A percentile compares a stretch with the other conserved stretches of the same genome.
These are phyloP conservation scores for Pyrus betulifolia DNA, from an alignment of 306 rosid genomes.

Conservation along the genomic window DNA sequence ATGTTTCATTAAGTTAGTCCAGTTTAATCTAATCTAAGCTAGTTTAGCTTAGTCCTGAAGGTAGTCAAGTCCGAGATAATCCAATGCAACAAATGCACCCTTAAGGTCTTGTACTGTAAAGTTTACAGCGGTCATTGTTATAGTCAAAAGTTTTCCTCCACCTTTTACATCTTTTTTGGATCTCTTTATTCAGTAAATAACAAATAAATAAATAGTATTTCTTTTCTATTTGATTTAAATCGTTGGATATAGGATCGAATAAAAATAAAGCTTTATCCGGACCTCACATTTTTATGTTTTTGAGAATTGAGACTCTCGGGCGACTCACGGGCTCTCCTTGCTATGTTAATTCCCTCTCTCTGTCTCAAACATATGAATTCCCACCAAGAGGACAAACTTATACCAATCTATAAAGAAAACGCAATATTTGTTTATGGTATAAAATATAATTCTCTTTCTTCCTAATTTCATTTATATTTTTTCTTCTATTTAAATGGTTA, in stretches of 20 bases:
- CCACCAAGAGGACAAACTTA: slow-evolving; percentile 3
- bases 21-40: too few species aligned
- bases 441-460: too few species aligned
- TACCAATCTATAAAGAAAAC: not conserved
- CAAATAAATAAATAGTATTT: not conserved
- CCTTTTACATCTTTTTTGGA: slow-evolving; percentile 30
- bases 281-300: slow-evolving; percentile 33
- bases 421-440: not conserved
- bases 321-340: slow-evolving; percentile 1
- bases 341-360: slow-evolving; percentile 7
- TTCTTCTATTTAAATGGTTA: too few species aligned
- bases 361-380: slow-evolving; percentile 2
- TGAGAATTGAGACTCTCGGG: slow-evolving; percentile 7
- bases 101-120: slow-evolving; percentile 5
- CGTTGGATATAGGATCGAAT: slow-evolving; percentile 49
- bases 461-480: too few species aligned
- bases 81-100: too few species aligned
- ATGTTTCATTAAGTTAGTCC: too few species aligned
- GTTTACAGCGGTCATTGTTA: slow-evolving; percentile 32
- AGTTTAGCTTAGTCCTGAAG: too few species aligned
- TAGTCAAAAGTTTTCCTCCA: slow-evolving; percentile 46
- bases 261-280: slow-evolving; percentile 29
- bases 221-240: slow-evolving; percentile 25
- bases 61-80: too few species aligned
- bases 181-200: slow-evolving; percentile 24